Percentiles rank a stretch among this genome's conserved stretches.
These are phyloP conservation scores for Fusarium sp. DNA, from an alignment of 2,329 filamentous ascomycete genomes.

Conservation along the genomic window DNA sequence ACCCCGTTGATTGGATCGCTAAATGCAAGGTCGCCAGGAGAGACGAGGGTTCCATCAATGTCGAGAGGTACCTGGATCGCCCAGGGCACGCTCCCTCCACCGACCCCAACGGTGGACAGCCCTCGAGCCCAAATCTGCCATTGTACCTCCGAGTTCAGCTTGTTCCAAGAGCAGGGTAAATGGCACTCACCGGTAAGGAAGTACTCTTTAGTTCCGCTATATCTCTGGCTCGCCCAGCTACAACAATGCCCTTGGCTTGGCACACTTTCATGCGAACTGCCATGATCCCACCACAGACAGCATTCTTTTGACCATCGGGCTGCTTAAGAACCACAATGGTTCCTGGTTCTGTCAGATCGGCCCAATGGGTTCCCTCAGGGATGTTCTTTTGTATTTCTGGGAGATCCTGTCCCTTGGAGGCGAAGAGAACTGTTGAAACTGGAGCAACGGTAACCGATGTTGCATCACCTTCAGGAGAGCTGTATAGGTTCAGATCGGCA, in stretches of 20 bases:
- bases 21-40: conserved; percentile 73
- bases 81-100: conserved; percentile 65
- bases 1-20: conserved; percentile 75
- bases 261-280: conserved; percentile 72
- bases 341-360: conserved; percentile 67
- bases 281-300: conserved; percentile 81
- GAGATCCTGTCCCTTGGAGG: conserved; percentile 60
- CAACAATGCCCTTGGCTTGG: conserved; percentile 69
- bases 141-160: conserved; percentile 29
- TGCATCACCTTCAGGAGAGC: conserved; percentile 38
- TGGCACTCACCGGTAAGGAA: conserved; percentile 62
- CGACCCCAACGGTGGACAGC: conserved; percentile 66
- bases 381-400: conserved; percentile 57
- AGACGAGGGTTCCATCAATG: conserved; percentile 54
- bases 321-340: conserved; percentile 75
- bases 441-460: conserved; percentile 56
- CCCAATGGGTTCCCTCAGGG: conserved; percentile 70
- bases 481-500: conserved; percentile 59
- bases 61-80: conserved; percentile 58
- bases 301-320: conserved; percentile 71
- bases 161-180: conserved; percentile 8
- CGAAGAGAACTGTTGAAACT: conserved; percentile 71
- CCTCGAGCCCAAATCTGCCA: conserved; percentile 64
- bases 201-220: conserved; percentile 65
- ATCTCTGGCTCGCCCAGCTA: conserved; percentile 75